These are phyloP conservation scores for Silene conica DNA, from an alignment of 148 eudicot species.

Conservation along the genomic window DNA sequence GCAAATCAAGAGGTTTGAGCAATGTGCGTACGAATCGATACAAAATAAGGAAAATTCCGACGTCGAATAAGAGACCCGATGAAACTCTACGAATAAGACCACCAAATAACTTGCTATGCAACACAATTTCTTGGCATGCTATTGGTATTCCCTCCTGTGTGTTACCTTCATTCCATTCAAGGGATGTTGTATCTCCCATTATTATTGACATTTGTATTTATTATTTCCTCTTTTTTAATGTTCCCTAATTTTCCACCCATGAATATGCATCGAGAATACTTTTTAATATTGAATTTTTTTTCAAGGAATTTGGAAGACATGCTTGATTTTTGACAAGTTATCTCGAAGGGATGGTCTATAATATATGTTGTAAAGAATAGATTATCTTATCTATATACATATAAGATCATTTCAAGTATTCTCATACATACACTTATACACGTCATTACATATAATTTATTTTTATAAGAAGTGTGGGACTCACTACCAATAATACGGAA, in stretches of 20 bases:
- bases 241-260: not conserved
- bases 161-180: not conserved
- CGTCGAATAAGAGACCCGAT: not conserved
- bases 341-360: too few relatives aligned
- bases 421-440: too few relatives aligned
- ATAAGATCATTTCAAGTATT: too few relatives aligned
- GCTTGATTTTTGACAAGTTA: not conserved
- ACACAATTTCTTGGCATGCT: not conserved
- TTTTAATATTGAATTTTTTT: too few relatives aligned
- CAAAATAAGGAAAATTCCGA: not conserved
- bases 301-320: not conserved
- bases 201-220: not conserved
- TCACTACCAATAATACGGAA: too few relatives aligned
- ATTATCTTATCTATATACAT: too few relatives aligned
- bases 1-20: conserved; percentile 5
- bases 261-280: too few relatives aligned
- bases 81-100: not conserved
- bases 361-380: too few relatives aligned
- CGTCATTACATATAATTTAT: too few relatives aligned
- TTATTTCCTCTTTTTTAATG: too few relatives aligned
- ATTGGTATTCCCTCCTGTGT: not conserved
- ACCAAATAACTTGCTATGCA: not conserved
- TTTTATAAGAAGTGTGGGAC: too few relatives aligned
- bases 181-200: not conserved
- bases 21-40: not conserved